A percentile compares a stretch with the other conserved stretches of the same genome.
Evolutionary conservation across 345 rosid genomes (phyloP).

Genomic region (Boechera retrofracta): DNA sequence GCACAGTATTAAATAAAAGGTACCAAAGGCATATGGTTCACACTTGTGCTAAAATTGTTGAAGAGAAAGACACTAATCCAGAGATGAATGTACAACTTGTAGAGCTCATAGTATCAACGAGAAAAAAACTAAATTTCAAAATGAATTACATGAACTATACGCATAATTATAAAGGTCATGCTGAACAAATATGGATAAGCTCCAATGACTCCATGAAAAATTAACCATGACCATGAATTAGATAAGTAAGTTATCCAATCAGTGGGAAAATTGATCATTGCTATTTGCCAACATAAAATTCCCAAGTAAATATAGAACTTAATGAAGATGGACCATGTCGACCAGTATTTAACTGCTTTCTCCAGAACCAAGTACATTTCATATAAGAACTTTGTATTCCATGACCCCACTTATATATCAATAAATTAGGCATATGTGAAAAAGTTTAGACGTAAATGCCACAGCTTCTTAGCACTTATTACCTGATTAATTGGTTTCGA

Average conservation of each 20-base stretch:
- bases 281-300: neutral
- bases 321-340: neutral
- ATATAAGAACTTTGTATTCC: neutral
- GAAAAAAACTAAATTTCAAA: neutral
- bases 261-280: neutral
- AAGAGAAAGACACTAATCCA: conserved; percentile 5
- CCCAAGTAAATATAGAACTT: neutral
- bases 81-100: neutral
- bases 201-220: conserved; percentile 10
- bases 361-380: conserved; percentile 4
- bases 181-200: conserved; percentile 10
- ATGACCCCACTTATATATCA: neutral
- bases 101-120: neutral
- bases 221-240: neutral
- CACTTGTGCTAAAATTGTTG: conserved; percentile 1
- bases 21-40: neutral
- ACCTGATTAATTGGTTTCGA: neutral
- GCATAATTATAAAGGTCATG: conserved; percentile 2
- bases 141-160: neutral
- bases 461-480: neutral
- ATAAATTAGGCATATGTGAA: neutral
- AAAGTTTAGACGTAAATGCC: neutral
- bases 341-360: neutral
- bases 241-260: neutral
- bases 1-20: neutral